Percentiles rank a stretch among this genome's conserved stretches.
Conservation (phyloP, 2,329 filamentous ascomycete genomes). For the Fusarium nygamai region DNA sequence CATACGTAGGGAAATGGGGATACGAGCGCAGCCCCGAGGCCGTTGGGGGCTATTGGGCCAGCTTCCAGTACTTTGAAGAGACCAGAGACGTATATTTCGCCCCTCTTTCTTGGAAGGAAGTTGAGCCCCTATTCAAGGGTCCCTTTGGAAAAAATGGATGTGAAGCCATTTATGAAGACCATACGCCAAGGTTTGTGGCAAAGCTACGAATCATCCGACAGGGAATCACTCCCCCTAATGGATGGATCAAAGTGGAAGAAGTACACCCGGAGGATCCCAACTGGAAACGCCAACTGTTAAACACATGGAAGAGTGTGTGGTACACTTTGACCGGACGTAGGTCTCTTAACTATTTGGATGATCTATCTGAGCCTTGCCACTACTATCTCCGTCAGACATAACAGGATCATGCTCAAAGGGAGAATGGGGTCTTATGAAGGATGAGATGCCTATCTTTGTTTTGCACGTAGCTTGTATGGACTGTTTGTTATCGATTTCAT, state of each 20-base stretch:
- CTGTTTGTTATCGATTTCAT: background rate
- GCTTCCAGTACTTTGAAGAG: background rate
- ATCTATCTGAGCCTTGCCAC: background rate
- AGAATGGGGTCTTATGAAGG: rapidly evolving
- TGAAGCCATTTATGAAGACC: background rate
- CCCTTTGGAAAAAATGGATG: rapidly evolving
- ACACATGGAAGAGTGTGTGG: background rate
- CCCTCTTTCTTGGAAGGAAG: background rate
- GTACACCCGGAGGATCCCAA: rapidly evolving
- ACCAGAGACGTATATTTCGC: background rate
- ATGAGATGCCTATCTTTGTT: background rate
- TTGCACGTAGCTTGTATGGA: background rate
- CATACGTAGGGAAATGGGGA: background rate
- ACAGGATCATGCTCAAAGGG: rapidly evolving
- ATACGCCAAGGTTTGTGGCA: background rate
- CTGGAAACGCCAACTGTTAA: rapidly evolving
- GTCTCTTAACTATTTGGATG: too few species aligned
- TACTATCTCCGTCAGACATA: background rate
- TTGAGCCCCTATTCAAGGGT: rapidly evolving
- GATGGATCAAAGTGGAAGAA: background rate
- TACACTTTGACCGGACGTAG: background rate
- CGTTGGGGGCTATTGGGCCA: background rate
- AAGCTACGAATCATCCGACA: background rate
- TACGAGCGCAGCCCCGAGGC: rapidly evolving
- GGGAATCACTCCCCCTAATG: background rate